Evolutionary conservation across 352 stramenopile species (phyloP).

Genomic region (Globisporangium cederbergense): DNA sequence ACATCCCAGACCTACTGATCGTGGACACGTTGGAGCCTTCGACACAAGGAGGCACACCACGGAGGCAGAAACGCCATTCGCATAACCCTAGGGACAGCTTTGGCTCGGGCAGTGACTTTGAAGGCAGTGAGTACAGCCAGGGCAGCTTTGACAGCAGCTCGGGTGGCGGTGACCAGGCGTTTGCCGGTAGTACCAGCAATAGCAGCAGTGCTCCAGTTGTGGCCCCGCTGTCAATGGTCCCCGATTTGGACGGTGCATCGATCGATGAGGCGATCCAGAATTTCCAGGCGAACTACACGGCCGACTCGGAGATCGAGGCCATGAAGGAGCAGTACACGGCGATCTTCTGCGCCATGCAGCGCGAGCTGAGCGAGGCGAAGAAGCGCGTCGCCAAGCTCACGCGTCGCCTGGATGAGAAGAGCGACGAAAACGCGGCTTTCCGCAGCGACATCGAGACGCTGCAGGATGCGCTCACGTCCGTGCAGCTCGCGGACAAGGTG

Average conservation of each 20-base stretch:
- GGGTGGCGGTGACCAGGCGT: neutral
- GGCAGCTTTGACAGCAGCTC: constrained; percentile 13
- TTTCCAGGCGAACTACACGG: constrained; percentile 28
- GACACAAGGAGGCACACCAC: constrained; percentile 15
- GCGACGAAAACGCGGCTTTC: constrained; percentile 55
- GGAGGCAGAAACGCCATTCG: constrained; percentile 6
- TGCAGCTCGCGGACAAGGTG: constrained; percentile 61
- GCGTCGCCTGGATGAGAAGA: constrained; percentile 54
- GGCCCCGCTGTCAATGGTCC: constrained; percentile 13
- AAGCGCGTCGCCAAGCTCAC: constrained; percentile 41
- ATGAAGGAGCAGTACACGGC: constrained; percentile 54
- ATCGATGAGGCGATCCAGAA: constrained; percentile 54
- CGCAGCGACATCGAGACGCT: constrained; percentile 62
- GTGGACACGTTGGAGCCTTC: constrained; percentile 35
- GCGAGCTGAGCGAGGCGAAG: constrained; percentile 56
- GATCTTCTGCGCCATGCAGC: constrained; percentile 67
- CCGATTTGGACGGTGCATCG: constrained; percentile 16
- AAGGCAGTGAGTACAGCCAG: constrained; percentile 7
- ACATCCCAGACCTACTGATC: constrained; percentile 69
- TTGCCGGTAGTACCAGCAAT: neutral
- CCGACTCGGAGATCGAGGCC: constrained; percentile 23
- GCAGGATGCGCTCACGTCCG: constrained; percentile 54
- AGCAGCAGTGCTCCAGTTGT: neutral
- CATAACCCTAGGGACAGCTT: constrained; percentile 19
- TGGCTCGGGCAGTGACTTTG: constrained; percentile 16